Conservation (phyloP, 2,329 filamentous ascomycete species). For the Botrytis elliptica region DNA sequence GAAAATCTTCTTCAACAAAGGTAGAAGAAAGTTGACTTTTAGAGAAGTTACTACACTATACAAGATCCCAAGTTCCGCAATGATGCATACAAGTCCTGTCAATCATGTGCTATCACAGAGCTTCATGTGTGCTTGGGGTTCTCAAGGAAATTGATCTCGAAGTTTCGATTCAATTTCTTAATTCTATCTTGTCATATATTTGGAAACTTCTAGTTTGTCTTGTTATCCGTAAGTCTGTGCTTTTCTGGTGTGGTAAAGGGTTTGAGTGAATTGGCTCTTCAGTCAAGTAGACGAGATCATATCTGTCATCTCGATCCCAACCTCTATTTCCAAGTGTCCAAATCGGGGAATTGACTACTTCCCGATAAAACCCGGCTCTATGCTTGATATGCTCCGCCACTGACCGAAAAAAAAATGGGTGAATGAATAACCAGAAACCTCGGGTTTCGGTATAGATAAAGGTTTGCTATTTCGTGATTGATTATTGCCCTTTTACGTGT, state of each 20-base stretch:
- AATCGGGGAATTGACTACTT: background rate
- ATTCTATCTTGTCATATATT: background rate
- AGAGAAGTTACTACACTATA: background rate
- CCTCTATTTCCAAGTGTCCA: background rate
- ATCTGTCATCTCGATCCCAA: background rate
- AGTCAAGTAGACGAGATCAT: background rate
- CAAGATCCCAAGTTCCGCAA: background rate
- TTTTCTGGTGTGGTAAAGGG: too few species aligned
- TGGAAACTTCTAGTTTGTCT: background rate
- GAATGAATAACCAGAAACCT: background rate
- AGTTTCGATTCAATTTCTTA: too few species aligned
- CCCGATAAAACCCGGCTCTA: background rate
- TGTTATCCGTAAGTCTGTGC: background rate
- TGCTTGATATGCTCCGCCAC: background rate
- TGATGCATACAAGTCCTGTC: background rate
- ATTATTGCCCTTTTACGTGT: background rate
- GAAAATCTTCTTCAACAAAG: accelerated
- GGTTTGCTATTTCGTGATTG: background rate
- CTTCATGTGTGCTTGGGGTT: background rate
- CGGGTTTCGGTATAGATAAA: background rate
- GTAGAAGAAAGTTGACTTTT: background rate
- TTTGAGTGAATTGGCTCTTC: background rate
- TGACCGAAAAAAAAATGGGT: background rate
- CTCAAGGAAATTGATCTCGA: background rate
- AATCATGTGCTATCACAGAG: background rate